Percentiles rank a stretch among this genome's conserved stretches.
phyloP scores from a whole-genome alignment of 805 yeast species.

The Myxozyma nipponensis region DNA sequence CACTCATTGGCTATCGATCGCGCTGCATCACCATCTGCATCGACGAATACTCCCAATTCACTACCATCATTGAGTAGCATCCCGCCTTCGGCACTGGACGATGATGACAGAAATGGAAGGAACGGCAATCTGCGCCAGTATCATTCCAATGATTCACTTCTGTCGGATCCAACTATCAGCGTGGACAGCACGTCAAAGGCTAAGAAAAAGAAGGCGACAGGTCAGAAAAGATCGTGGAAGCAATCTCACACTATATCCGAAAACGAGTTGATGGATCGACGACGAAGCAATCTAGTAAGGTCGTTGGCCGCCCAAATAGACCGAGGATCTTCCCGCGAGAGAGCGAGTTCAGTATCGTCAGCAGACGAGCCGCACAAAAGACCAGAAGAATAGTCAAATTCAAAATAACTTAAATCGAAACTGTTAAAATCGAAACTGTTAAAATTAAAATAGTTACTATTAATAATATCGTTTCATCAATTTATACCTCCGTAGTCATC shows the following conservation, averaged over 20 bases:
- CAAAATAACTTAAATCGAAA: too few species aligned
- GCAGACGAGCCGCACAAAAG: neutral
- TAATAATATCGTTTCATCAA: too few species aligned
- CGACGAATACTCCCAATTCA: neutral
- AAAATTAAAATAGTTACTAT: too few species aligned
- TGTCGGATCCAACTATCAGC: too few species aligned
- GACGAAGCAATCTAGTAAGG: conserved; percentile 21
- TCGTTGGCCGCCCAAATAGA: conserved; percentile 8
- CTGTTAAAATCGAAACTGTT: too few species aligned
- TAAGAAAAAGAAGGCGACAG: neutral
- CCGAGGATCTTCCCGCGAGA: neutral
- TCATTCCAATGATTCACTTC: too few species aligned
- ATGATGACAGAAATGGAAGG: conserved; percentile 2
- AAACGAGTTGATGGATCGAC: conserved; percentile 27
- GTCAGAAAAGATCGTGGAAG: conserved; percentile 23
- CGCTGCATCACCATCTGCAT: neutral
- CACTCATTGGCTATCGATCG: neutral
- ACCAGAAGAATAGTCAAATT: neutral
- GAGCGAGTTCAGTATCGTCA: neutral
- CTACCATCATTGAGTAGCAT: neutral
- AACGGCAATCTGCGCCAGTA: too few species aligned
- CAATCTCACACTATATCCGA: conserved; percentile 16
- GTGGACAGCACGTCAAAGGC: too few species aligned
- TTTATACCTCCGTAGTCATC: too few species aligned
- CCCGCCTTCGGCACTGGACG: neutral